Conservation (phyloP, 257 asterid species). For the Coffea canephora region DNA sequence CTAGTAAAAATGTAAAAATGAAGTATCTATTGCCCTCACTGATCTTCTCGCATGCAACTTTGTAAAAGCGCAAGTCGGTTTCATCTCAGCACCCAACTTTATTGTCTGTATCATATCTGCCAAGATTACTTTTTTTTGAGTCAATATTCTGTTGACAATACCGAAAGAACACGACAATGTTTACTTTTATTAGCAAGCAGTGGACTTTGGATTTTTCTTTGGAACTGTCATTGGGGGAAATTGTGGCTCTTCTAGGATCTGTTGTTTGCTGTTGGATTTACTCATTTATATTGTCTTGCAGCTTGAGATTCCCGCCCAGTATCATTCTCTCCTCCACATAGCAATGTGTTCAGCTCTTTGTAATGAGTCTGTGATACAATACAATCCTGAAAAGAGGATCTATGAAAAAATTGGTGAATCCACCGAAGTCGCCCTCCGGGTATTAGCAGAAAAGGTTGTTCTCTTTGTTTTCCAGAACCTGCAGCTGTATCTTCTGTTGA, state of each 20-base stretch:
- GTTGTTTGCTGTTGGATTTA: constrained; percentile 11
- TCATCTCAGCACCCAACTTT: neutral
- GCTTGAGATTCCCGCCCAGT: constrained; percentile 90
- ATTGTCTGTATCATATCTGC: neutral
- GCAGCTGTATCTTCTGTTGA: constrained; percentile 4
- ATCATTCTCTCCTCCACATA: constrained; percentile 87
- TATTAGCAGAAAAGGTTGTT: constrained; percentile 90
- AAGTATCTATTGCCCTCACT: neutral
- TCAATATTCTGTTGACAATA: neutral
- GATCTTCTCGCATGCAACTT: neutral
- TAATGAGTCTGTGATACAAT: constrained; percentile 88
- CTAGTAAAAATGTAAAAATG: neutral
- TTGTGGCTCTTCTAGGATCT: constrained; percentile 4
- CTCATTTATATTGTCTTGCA: constrained; percentile 43
- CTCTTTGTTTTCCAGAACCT: neutral
- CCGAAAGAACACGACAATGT: neutral
- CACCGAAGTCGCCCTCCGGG: constrained; percentile 99
- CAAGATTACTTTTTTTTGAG: neutral
- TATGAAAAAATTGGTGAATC: constrained; percentile 99
- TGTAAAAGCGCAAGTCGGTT: neutral
- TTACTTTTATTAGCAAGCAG: neutral
- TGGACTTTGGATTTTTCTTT: neutral
- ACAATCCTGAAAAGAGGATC: constrained; percentile 86
- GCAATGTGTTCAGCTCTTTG: constrained; percentile 99
- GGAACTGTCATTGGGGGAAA: neutral